Base-by-base conservation (phyloP, 257 asterid genomes). In the Solanum bulbocastanum region DNA sequence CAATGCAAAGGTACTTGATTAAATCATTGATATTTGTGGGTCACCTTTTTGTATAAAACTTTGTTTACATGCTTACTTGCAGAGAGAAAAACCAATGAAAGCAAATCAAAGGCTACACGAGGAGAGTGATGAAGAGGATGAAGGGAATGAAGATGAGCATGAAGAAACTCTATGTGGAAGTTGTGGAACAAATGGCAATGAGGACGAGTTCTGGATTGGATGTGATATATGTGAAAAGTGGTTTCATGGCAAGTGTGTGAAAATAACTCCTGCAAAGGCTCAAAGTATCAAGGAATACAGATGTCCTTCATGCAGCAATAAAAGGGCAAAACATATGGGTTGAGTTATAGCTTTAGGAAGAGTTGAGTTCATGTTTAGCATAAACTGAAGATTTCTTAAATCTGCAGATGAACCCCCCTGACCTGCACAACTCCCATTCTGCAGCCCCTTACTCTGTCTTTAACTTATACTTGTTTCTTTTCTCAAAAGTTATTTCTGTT, bases 181-280 rank as follows among this genome's bases (percentile, higher is more conserved):
- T 93, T 96, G 99, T 46, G 96, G 95, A 27, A 98, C 98, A 83
- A 94, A 93, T 68, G 95, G 94, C 90, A 95, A 90, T 7, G 95
- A 94, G 5, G 98, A 96, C 22, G 98, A 96, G 91, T 96, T 96
- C 90, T 96, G 99, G 99, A 96, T 96, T 30, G 98, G 99, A 36
- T 96, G 99, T 71, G 99, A 96, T 89, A 92, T 93, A 37, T 96
- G 99, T 27, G 99, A 96, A 90, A 89, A 91, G 87, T 96, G 99
- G 99, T 96, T 74, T 88, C 99, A 96, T 49, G 99, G 99, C 84
- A 96, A 95, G 91, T 96, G 99, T 76, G 99, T 96, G 90, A 96
- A 96, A 91, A 94, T 96, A 83, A 96, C 98, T 30, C 99, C 99
- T 81, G 98, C 98, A 22, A 96, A 94, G 92, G 98, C 99, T 62